Base-by-base conservation (phyloP, 176 grass and related monocot genomes). In the Pontederia crassipes region DNA sequence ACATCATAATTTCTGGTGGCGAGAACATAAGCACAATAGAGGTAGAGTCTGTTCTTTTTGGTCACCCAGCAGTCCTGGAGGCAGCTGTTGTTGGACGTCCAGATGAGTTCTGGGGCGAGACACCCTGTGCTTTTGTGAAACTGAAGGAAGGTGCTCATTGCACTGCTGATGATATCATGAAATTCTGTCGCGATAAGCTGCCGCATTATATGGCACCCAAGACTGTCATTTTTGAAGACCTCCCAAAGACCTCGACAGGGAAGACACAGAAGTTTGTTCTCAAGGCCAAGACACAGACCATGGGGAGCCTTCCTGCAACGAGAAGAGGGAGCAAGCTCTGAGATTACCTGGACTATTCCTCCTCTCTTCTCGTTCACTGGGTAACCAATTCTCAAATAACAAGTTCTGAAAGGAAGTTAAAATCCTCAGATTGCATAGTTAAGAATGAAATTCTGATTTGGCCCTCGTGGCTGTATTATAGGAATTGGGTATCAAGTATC, bases 21-120 rank as follows among this genome's bases (percentile, higher is more conserved):
- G 92, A 97, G 87, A 97, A 97, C 51, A 88, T 97, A 55, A 97
- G 92, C 78, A 83, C 76, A 0, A 78, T 91, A 13, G 83, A 97
- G 81, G 83, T 97, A 24, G 92, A 97, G 77, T 79, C 86, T 2
- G 78, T 70, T 54, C 64, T 97, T 27, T 97, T 75, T 59, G 28
- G 67, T 8, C 92, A 97, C 69, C 86, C 83, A 26, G 84, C 78
- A 0, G 81, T 97, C 24, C 57, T 69, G 2, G 92, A 97, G 28
- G 83, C 78, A 4, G 92, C 92, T 0, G 92, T 91, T 0, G 92
- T 97, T 0, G 92, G 76, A 0, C 57, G 76, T 9, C 92, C 92
- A 0, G 83, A 97, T 61, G 72, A 88, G 11, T 73, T 85, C 70
- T 97, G 92, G 92, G 92, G 87, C 14, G 87, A 97, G 85, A 97